Conservation (phyloP, 208 protist genomes). For the Dictyostelium gargantuum region DNA sequence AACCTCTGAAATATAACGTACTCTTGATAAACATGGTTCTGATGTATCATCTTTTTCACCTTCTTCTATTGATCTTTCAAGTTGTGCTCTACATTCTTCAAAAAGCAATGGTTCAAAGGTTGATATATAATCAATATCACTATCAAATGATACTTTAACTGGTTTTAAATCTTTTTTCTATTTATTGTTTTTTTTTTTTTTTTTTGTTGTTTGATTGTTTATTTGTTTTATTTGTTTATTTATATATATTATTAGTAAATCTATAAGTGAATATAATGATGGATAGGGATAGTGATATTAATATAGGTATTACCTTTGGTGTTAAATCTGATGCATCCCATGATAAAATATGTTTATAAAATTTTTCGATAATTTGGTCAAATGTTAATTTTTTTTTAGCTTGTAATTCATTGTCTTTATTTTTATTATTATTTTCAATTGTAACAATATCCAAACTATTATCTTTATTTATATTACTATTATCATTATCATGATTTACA, state of each 20-base stretch:
- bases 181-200: no score
- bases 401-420: background rate
- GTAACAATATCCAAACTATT: no score
- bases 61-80: slow-evolving; percentile 56
- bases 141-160: slow-evolving; percentile 31
- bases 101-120: slow-evolving; percentile 61
- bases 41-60: slow-evolving; percentile 26
- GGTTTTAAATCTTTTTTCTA: background rate
- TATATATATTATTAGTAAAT: no score
- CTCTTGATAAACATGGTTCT: slow-evolving; percentile 4
- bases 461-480: no score
- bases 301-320: background rate
- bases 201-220: no score
- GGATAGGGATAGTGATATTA: background rate
- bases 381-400: background rate
- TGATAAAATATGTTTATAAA: slow-evolving; percentile 55
- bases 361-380: slow-evolving; percentile 20
- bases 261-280: background rate
- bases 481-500: background rate
- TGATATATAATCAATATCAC: slow-evolving; percentile 32
- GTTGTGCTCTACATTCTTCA: slow-evolving; percentile 65
- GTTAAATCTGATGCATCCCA: slow-evolving; percentile 40
- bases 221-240: no score
- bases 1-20: slow-evolving; percentile 36
- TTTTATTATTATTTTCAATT: background rate